phyloP scores from a whole-genome alignment of 768 basidiomycete genomes.

The Xerocomus brunneocitrinus region DNA sequence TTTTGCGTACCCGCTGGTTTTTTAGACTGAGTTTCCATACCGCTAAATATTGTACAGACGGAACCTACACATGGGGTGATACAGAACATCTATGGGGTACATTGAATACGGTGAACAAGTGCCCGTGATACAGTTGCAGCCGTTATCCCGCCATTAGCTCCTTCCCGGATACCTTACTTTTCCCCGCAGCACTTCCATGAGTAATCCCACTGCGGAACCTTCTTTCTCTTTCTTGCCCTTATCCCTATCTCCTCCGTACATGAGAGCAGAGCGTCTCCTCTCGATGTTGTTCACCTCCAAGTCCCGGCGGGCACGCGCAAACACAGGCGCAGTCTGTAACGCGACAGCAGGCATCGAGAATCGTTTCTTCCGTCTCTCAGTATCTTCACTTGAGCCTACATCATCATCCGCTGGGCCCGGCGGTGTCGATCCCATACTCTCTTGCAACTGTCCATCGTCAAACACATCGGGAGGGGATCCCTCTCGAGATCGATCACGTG shows the following conservation, averaged over 20 bases:
- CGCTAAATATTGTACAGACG: background rate
- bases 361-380: conserved; percentile 57
- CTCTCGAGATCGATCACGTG: background rate
- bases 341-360: conserved; percentile 78
- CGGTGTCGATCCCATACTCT: background rate
- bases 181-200: conserved; percentile 31
- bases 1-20: background rate
- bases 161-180: conserved; percentile 21
- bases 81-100: background rate
- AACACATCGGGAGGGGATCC: background rate
- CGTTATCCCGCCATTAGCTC: conserved; percentile 1
- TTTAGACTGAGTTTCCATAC: background rate
- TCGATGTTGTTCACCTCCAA: conserved; percentile 12
- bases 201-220: conserved; percentile 26
- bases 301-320: conserved; percentile 43
- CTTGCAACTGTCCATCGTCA: conserved; percentile 4
- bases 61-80: background rate
- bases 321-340: conserved; percentile 67
- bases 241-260: conserved; percentile 41
- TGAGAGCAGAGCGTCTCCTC: conserved; percentile 54
- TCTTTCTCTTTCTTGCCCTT: conserved; percentile 20
- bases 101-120: background rate
- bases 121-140: no score
- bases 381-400: conserved; percentile 47
- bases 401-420: conserved; percentile 1